Evolutionary conservation across 2,329 filamentous ascomycete species (phyloP).

Genomic region (Emergomyces orientalis): DNA sequence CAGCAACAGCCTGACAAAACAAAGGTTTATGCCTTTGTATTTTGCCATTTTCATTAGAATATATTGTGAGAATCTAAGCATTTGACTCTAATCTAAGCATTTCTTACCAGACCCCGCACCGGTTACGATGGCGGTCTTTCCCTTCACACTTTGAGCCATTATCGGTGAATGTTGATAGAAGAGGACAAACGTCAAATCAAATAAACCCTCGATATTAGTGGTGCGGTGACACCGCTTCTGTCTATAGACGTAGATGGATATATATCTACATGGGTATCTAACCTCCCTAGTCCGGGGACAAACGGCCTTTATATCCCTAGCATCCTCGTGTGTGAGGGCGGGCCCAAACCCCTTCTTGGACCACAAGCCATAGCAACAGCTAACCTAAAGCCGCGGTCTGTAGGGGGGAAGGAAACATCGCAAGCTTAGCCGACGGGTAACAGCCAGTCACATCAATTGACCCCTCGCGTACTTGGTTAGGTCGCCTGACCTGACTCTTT

Average conservation of each 20-base stretch:
- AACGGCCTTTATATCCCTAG: neutral
- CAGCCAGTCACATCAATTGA: too few species aligned
- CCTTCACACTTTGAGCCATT: conserved; percentile 35
- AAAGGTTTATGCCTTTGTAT: conserved; percentile 37
- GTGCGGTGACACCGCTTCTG: neutral
- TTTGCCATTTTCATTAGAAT: conserved; percentile 5
- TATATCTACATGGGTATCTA: neutral
- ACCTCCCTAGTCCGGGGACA: neutral
- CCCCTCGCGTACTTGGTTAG: too few species aligned
- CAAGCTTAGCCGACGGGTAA: too few species aligned
- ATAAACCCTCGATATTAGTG: neutral
- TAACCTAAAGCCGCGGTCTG: too few species aligned
- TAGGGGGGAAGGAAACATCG: too few species aligned
- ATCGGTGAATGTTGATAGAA: neutral
- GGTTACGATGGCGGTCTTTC: conserved; percentile 46
- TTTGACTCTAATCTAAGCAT: conserved; percentile 6
- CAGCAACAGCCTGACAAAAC: conserved; percentile 37
- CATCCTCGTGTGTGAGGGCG: too few species aligned
- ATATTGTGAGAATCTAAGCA: neutral
- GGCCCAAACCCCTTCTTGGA: too few species aligned
- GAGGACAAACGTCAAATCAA: neutral
- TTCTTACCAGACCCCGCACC: conserved; percentile 45
- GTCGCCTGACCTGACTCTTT: too few species aligned
- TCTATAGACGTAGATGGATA: neutral
- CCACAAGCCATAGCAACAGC: too few species aligned